Conservation (phyloP, 2,329 filamentous ascomycete species). For the Colletotrichum sp. region DNA sequence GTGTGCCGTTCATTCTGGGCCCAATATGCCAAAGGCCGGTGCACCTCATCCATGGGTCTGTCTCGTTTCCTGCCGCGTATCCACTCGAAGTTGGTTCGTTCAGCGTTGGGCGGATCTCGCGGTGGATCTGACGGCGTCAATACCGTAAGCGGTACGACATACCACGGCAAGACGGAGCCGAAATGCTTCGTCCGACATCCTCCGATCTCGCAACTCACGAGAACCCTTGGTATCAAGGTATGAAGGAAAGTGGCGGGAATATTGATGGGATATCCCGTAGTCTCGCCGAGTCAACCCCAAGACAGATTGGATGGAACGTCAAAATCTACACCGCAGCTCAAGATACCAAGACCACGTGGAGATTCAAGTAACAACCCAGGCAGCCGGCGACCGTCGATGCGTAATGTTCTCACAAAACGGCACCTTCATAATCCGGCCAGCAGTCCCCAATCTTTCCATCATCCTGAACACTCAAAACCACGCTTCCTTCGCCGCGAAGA, state of each 20-base stretch:
- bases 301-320: too few relatives aligned
- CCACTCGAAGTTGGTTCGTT: background rate
- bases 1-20: background rate
- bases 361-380: background rate
- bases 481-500: conserved; percentile 40
- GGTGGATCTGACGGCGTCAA: background rate
- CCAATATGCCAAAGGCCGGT: background rate
- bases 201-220: background rate
- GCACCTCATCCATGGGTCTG: background rate
- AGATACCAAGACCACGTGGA: background rate
- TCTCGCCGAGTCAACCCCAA: background rate
- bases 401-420: background rate
- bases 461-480: conserved; percentile 26
- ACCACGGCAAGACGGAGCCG: background rate
- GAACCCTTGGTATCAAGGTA: background rate
- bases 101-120: background rate
- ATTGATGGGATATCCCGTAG: background rate
- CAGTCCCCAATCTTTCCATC: conserved; percentile 5
- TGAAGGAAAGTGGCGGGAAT: background rate
- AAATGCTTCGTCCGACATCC: background rate
- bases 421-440: background rate
- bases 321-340: background rate
- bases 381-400: rapidly evolving
- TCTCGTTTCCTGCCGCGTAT: background rate
- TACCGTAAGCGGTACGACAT: background rate